Base-by-base conservation (phyloP, 257 asterid species). In the Capsicum baccatum region DNA sequence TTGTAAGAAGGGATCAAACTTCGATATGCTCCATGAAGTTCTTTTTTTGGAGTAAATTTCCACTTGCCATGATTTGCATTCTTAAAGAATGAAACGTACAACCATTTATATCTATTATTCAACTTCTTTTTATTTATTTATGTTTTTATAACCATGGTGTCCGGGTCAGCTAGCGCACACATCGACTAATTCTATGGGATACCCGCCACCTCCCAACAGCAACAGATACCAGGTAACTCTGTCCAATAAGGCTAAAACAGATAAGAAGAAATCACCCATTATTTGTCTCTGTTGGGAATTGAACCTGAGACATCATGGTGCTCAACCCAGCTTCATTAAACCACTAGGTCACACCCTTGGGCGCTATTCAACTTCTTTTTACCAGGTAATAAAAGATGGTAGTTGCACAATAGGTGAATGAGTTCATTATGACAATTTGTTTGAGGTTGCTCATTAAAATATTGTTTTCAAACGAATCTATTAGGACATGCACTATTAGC, bases 11-110 rank as follows among this genome's bases (percentile, higher is more conserved):
- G 7, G 52, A 15, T 68, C 4, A 68, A 70, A 44, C 79, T 17
- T 71, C 57, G n/a, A 47, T 57, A 47, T 71, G 57, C 54, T 71
- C 37, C 79, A 71, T 71, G 56, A 71, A n/a, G 79, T 71, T 9
- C 9, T 47, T 71, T 37, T 44, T 70, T 11, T 71, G 79, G 37
- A 71, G 56, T 17, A n/a, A 71, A 71, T 44, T n/a, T 71, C 37
- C 79, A 44, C 39, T 47, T 12, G 37, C n/a, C 79, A 9, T 44
- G 37, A 47, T 11, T n/a, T 71, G n/a, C 58, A 71, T 44, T 71
- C 57, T 44, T 47, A n/a, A 71, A 17, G 79, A 13, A 71, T 9
- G 54, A 71, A 44, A 71, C 19, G 56, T 44, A 71, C 6, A 16
- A 71, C 79, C 37, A 10, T 58, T 47, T 47, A 10, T 16, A 71